Evolutionary conservation across 441 rosid species (phyloP).

Genomic region (Arabidopsis hybrid): DNA sequence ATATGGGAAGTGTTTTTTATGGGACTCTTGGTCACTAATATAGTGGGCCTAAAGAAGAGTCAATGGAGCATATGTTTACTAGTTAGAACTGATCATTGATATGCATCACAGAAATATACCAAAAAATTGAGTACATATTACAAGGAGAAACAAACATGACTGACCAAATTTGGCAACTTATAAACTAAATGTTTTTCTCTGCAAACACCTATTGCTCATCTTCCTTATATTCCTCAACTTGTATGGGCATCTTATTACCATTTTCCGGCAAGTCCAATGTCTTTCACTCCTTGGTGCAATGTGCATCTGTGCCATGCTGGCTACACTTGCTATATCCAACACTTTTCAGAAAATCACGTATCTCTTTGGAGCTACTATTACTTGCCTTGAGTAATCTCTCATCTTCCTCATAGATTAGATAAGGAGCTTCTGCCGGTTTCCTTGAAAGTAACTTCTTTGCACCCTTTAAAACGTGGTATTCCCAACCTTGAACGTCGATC

Average conservation of each 20-base stretch:
- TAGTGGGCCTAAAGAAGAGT: not conserved
- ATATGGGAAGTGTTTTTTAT: not conserved
- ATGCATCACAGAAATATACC: slow-evolving; percentile 20
- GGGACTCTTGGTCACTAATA: not conserved
- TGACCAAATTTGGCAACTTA: slow-evolving; percentile 17
- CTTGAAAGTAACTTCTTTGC: slow-evolving; percentile 78
- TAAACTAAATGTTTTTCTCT: slow-evolving; percentile 1
- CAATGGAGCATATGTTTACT: not conserved
- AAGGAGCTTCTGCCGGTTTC: slow-evolving; percentile 82
- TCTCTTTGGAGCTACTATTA: slow-evolving; percentile 84
- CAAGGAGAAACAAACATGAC: slow-evolving; percentile 32
- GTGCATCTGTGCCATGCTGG: slow-evolving; percentile 89
- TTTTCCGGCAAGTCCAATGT: not conserved
- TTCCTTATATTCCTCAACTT: slow-evolving; percentile 2
- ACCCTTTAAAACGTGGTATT: slow-evolving; percentile 87
- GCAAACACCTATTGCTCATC: slow-evolving; percentile 8
- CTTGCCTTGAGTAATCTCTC: slow-evolving; percentile 88
- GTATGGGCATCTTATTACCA: slow-evolving; percentile 3
- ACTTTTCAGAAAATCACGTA: slow-evolving; percentile 63
- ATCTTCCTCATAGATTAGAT: slow-evolving; percentile 90
- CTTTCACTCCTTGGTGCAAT: slow-evolving; percentile 71
- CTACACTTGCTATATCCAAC: slow-evolving; percentile 76
- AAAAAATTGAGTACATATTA: slow-evolving; percentile 12
- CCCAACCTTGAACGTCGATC: slow-evolving; percentile 99
- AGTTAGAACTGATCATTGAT: slow-evolving; percentile 7